Base-by-base conservation (phyloP, 345 rosid species). In the Melastoma malabathricum region DNA sequence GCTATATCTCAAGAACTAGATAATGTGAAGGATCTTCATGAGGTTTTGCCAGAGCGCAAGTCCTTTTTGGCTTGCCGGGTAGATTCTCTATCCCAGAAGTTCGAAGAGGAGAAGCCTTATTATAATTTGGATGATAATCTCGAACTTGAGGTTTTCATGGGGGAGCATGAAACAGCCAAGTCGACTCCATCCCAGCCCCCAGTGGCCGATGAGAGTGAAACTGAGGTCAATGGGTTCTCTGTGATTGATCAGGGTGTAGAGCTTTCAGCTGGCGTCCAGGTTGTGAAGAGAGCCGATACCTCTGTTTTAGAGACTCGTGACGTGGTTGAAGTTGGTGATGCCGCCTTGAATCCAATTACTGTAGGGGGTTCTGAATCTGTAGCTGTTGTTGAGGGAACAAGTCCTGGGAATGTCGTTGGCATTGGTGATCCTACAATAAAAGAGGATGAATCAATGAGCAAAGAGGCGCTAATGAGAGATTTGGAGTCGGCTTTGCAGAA, bases 21-120 rank as follows among this genome's bases (percentile, higher is more conserved):
- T 55, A 79, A 77, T 41, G 56, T 83, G 53, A 81, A 81, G 73
- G 94, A 86, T 72, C 90, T 86, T 67, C 94, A 74, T 58, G 84
- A 85, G 72, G 74, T 83, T 65, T 55, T 81, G 56, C 86, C 88
- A 5, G 16, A 56, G 51, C 60, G 82, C 44, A 71, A 54, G 57
- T 77, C 75, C 13, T 87, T 71, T 47, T 59, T 73, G 31, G 67
- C 66, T 22, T 52, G 61, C 52, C 68, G 77, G 25, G 70, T 65
- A 13, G 48, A 64, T 59, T 38, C 47, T 44, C 65, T 71, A 57
- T 57, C 68, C 68, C 68, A 58, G 65, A 82, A 81, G 67, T 43
- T 71, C 17, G 75, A 75, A 53, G 83, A 78, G 55, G 82, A 77
- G 46, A 79, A 68, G 68, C 55, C 66, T 61, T 70, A 71, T 56